Conservation (phyloP, 306 rosid genomes). For the Rosa chinensis region DNA sequence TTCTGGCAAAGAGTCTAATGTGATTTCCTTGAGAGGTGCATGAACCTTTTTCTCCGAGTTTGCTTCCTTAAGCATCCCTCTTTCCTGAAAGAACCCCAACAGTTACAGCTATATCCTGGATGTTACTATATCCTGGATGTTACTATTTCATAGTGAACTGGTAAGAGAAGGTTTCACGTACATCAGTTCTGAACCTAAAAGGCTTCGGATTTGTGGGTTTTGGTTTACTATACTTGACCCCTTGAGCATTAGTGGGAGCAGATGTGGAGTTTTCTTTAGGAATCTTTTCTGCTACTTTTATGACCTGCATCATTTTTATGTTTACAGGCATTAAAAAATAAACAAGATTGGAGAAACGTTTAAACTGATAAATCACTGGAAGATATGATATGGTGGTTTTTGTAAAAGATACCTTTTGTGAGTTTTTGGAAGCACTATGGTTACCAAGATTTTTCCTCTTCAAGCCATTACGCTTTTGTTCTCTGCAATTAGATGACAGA, state of each 20-base stretch:
- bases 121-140: neutral
- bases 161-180: slow-evolving; percentile 39
- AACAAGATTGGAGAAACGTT: neutral
- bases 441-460: slow-evolving; percentile 43
- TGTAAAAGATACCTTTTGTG: slow-evolving; percentile 46
- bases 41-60: slow-evolving; percentile 57
- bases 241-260: slow-evolving; percentile 42
- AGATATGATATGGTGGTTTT: neutral
- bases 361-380: neutral
- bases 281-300: slow-evolving; percentile 23
- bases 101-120: slow-evolving; percentile 18
- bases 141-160: neutral
- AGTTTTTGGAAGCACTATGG: slow-evolving; percentile 40
- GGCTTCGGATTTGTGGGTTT: slow-evolving; percentile 93
- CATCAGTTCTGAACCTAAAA: slow-evolving; percentile 93
- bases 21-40: slow-evolving; percentile 52
- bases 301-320: slow-evolving; percentile 35
- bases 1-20: slow-evolving; percentile 30
- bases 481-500: slow-evolving; percentile 40
- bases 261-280: slow-evolving; percentile 46
- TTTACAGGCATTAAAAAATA: slow-evolving; percentile 5
- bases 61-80: slow-evolving; percentile 88
- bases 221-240: slow-evolving; percentile 63
- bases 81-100: slow-evolving; percentile 56
- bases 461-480: slow-evolving; percentile 11